Conservation (phyloP, 345 rosid genomes). For the Heritiera fomes region DNA sequence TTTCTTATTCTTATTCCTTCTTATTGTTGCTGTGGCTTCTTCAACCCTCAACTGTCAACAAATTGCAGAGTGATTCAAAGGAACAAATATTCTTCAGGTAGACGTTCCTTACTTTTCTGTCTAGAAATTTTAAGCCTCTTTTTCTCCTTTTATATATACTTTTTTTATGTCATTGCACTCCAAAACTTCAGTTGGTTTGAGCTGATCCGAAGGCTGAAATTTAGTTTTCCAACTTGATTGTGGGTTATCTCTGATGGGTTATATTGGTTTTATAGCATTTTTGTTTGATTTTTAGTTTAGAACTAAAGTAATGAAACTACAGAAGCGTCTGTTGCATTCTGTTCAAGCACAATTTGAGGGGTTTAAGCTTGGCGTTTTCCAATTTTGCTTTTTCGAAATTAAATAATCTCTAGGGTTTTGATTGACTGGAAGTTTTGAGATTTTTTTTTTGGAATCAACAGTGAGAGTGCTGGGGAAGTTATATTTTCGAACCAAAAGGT, state of each 20-base stretch:
- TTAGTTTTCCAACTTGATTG: neutral
- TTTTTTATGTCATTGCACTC: neutral
- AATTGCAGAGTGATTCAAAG: constrained; percentile 1
- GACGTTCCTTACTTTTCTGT: neutral
- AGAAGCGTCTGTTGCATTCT: neutral
- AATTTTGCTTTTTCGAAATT: neutral
- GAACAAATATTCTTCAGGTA: constrained; percentile 15
- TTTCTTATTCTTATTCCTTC: neutral
- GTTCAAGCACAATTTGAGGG: constrained; percentile 1
- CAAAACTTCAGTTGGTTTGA: neutral
- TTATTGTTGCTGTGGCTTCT: neutral
- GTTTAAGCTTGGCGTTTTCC: neutral
- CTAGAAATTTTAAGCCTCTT: neutral
- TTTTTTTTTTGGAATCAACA: neutral
- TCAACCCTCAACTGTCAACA: constrained; percentile 16
- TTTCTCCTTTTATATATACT: neutral
- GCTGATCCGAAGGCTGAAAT: neutral
- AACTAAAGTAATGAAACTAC: neutral
- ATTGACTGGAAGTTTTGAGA: neutral
- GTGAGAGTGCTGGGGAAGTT: constrained; percentile 1
- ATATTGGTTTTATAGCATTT: neutral
- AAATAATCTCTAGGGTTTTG: constrained; percentile 9
- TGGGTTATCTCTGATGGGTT: neutral
- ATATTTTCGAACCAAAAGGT: neutral
- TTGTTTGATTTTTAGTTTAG: constrained; percentile 1